Percentiles rank a stretch among this genome's conserved stretches.
phyloP scores from a whole-genome alignment of 495 filamentous ascomycete species.

The Polyplosphaeria fusca region DNA sequence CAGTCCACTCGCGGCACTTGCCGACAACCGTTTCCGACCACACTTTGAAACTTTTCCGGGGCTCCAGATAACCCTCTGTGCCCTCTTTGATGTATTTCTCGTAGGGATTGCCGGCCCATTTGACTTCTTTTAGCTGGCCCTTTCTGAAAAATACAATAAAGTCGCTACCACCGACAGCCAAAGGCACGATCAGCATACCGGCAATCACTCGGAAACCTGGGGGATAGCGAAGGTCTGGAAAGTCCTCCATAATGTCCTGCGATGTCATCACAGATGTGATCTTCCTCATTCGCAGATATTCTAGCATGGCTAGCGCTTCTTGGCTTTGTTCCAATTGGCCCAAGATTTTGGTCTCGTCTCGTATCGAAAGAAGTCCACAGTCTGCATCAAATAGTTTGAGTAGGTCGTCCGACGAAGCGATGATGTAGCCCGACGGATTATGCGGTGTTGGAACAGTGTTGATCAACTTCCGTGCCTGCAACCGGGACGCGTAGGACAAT shows the following conservation, averaged over 20 bases:
- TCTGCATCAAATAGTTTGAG: constrained; percentile 85
- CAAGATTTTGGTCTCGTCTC: constrained; percentile 82
- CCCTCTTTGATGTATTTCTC: constrained; percentile 70
- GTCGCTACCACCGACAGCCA: constrained; percentile 72
- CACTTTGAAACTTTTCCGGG: constrained; percentile 69
- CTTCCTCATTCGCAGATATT: constrained; percentile 75
- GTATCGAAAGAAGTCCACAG: constrained; percentile 80
- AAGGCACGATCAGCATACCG: constrained; percentile 77
- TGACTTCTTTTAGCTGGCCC: constrained; percentile 73
- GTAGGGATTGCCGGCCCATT: constrained; percentile 93
- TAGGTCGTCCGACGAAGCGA: constrained; percentile 85
- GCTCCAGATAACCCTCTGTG: constrained; percentile 68
- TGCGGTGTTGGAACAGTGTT: constrained; percentile 73
- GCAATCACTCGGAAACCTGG: constrained; percentile 79
- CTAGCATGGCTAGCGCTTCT: constrained; percentile 80
- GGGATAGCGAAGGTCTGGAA: constrained; percentile 75
- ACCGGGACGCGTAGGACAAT: constrained; percentile 77
- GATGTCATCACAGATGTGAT: constrained; percentile 76
- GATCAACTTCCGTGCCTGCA: constrained; percentile 79
- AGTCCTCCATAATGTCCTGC: constrained; percentile 74
- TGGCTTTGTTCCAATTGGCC: constrained; percentile 73
- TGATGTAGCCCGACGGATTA: constrained; percentile 88
- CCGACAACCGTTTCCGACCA: constrained; percentile 76
- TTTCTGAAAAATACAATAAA: constrained; percentile 92
- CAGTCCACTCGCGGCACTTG: constrained; percentile 71